phyloP scores from a whole-genome alignment of 345 rosid genomes.

The Eucalyptus marginata region DNA sequence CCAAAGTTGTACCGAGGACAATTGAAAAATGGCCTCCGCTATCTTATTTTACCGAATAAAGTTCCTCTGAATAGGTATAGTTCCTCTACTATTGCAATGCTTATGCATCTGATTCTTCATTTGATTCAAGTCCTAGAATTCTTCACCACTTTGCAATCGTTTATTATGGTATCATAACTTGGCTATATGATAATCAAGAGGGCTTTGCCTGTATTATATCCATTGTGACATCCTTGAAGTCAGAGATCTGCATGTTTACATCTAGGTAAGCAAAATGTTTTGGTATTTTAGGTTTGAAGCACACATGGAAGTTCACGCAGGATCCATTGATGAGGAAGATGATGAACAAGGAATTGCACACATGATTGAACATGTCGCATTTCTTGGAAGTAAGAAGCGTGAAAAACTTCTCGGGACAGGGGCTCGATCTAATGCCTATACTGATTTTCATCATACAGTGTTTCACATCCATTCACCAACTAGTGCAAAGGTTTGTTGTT shows the following conservation, averaged over 20 bases:
- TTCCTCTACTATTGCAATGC: not conserved
- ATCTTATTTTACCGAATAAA: conserved; percentile 93
- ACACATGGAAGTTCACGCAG: conserved; percentile 98
- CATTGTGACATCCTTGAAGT: not conserved
- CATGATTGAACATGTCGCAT: conserved; percentile 99
- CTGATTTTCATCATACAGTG: conserved; percentile 98
- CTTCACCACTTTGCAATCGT: not conserved
- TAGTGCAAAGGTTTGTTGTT: conserved; percentile 64
- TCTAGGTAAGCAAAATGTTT: not conserved
- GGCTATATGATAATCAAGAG: not conserved
- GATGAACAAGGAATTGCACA: conserved; percentile 99
- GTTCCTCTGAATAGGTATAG: conserved; percentile 88
- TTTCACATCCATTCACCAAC: conserved; percentile 98
- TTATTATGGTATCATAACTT: not conserved
- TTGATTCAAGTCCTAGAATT: not conserved
- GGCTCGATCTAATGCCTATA: conserved; percentile 97
- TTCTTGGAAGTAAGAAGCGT: conserved; percentile 98
- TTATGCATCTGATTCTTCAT: not conserved
- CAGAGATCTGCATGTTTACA: not conserved
- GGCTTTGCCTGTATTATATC: not conserved
- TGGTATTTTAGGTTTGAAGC: conserved; percentile 78
- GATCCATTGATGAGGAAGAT: conserved; percentile 96
- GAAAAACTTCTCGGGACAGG: conserved; percentile 99
- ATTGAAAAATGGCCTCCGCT: conserved; percentile 87
- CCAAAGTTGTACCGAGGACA: conserved; percentile 83